A percentile compares a stretch with the other conserved stretches of the same genome.
phyloP scores from a whole-genome alignment of 805 yeast genomes.

The Pichia membranifaciens region DNA sequence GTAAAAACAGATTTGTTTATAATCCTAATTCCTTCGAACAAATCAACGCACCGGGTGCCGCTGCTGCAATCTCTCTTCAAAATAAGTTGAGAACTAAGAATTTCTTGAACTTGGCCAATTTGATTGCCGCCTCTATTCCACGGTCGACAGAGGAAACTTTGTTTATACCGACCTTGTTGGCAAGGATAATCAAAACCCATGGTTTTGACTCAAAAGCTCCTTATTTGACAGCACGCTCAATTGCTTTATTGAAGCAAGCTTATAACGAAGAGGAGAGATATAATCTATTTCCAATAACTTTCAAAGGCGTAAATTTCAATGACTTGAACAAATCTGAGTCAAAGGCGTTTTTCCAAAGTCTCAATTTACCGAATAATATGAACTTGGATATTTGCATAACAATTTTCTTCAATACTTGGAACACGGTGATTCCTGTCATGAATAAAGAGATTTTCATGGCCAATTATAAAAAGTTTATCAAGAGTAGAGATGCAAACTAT shows the following conservation, averaged over 20 bases:
- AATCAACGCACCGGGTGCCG: constrained; percentile 70
- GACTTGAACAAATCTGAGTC: constrained; percentile 38
- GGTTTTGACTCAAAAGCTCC: constrained; percentile 70
- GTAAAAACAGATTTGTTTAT: constrained; percentile 14
- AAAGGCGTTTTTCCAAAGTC: constrained; percentile 36
- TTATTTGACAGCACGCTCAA: constrained; percentile 61
- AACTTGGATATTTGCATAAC: constrained; percentile 65
- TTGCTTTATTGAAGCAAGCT: constrained; percentile 60
- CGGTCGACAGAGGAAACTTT: constrained; percentile 74
- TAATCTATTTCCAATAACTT: constrained; percentile 27
- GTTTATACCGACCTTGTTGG: constrained; percentile 65
- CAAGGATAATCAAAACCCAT: constrained; percentile 61
- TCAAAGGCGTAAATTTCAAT: constrained; percentile 35
- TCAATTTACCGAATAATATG: constrained; percentile 45
- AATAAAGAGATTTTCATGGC: constrained; percentile 63
- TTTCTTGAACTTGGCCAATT: constrained; percentile 43
- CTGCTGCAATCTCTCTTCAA: constrained; percentile 56
- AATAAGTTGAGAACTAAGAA: constrained; percentile 39
- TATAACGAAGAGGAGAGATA: constrained; percentile 30
- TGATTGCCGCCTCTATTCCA: constrained; percentile 69
- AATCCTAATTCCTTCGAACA: constrained; percentile 45
- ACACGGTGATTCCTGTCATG: constrained; percentile 59
- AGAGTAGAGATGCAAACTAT: constrained; percentile 40
- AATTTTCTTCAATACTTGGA: constrained; percentile 74
- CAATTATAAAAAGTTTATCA: constrained; percentile 45